Percentiles rank a stretch among this genome's conserved stretches.
Evolutionary conservation across 1,139 yeast species (phyloP).

Genomic region (Cylindricascospora bacillispora): DNA sequence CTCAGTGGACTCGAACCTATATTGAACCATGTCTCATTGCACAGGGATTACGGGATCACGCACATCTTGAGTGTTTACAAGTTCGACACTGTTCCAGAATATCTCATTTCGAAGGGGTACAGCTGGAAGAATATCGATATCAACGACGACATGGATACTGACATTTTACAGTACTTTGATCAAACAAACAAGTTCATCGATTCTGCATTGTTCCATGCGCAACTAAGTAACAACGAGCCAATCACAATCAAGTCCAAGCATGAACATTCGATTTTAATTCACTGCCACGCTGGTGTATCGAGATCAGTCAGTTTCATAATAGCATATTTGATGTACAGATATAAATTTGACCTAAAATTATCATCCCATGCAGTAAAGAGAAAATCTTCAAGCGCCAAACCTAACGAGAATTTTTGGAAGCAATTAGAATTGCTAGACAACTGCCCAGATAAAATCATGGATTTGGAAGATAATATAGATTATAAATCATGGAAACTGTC

Average conservation of each 20-base stretch:
- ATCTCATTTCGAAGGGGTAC: slow-evolving; percentile 33
- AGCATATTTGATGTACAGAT: slow-evolving; percentile 71
- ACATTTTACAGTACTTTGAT: slow-evolving; percentile 50
- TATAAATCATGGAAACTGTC: slow-evolving; percentile 43
- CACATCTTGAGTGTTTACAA: slow-evolving; percentile 58
- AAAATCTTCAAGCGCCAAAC: slow-evolving; percentile 45
- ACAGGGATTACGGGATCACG: slow-evolving; percentile 38
- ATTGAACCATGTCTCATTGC: slow-evolving; percentile 32
- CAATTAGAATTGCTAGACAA: slow-evolving; percentile 46
- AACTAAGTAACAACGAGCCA: slow-evolving; percentile 20
- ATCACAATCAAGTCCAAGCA: slow-evolving; percentile 28
- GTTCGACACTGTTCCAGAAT: slow-evolving; percentile 45
- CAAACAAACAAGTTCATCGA: slow-evolving; percentile 57
- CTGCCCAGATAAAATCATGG: slow-evolving; percentile 14
- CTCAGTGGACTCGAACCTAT: slow-evolving; percentile 49
- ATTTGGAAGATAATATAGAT: slow-evolving; percentile 27
- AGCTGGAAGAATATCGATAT: slow-evolving; percentile 51
- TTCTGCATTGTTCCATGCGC: slow-evolving; percentile 37
- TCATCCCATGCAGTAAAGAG: slow-evolving; percentile 63
- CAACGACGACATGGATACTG: slow-evolving; percentile 50
- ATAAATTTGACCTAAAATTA: slow-evolving; percentile 43
- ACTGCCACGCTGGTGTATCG: slow-evolving; percentile 83
- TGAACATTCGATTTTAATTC: slow-evolving; percentile 39
- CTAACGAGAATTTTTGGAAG: slow-evolving; percentile 65
- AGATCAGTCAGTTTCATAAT: slow-evolving; percentile 61